These are phyloP conservation scores for Entomortierella parvispora DNA, from an alignment of 192 early-diverging fungal species.

Conservation along the genomic window DNA sequence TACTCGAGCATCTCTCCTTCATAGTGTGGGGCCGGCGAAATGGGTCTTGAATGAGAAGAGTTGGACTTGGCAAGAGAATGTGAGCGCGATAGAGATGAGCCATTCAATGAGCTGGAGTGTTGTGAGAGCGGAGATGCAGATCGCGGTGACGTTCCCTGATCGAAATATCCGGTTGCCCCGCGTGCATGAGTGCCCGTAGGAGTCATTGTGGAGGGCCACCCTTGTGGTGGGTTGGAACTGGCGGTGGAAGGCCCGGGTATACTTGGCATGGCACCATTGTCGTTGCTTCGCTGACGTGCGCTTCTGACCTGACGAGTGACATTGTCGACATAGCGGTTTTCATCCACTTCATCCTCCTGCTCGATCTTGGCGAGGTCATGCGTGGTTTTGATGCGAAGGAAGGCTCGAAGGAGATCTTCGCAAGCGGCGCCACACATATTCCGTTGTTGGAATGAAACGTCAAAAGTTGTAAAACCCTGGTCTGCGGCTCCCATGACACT, in stretches of 20 bases:
- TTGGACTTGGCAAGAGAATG: constrained; percentile 39
- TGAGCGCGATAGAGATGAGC: constrained; percentile 24
- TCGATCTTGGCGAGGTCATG: constrained; percentile 50
- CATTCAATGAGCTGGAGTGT: constrained; percentile 1
- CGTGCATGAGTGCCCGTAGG: constrained; percentile 12
- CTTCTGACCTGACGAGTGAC: constrained; percentile 42
- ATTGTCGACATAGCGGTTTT: constrained; percentile 50
- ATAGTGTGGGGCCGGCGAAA: constrained; percentile 20
- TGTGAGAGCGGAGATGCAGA: constrained; percentile 41
- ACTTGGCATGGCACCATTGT: constrained; percentile 27
- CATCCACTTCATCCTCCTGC: constrained; percentile 45
- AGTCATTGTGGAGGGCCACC: constrained; percentile 23
- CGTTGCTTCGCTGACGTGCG: constrained; percentile 47
- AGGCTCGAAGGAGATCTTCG: constrained; percentile 44
- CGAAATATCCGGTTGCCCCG: constrained; percentile 19
- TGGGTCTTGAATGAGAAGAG: constrained; percentile 28
- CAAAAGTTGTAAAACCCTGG: constrained; percentile 40
- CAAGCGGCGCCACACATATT: constrained; percentile 48
- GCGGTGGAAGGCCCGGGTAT: constrained; percentile 29
- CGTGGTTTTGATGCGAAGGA: constrained; percentile 47
- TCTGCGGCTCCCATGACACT: constrained; percentile 47
- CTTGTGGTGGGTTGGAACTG: constrained; percentile 15
- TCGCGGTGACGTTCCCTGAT: constrained; percentile 23
- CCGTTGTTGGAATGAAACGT: constrained; percentile 39
- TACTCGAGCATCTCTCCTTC: constrained; percentile 26